Percentiles rank a stretch among this genome's conserved stretches.
Conservation (phyloP, 352 stramenopile species). For the Globisporangium spiculum region DNA sequence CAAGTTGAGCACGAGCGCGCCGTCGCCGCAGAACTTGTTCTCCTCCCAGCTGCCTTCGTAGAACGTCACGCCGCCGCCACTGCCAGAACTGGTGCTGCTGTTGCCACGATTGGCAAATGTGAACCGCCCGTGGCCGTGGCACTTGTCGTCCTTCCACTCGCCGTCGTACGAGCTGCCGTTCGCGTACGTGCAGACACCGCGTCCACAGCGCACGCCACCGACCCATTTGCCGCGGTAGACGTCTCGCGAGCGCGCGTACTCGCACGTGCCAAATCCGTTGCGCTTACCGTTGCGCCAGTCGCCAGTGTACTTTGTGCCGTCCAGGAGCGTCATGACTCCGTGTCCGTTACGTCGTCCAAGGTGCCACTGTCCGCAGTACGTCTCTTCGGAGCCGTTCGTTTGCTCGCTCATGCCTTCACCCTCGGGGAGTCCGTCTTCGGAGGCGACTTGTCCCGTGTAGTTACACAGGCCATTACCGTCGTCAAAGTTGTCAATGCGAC, state of each 20-base stretch:
- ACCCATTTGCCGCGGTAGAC: conserved; percentile 88
- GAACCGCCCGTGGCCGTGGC: conserved; percentile 76
- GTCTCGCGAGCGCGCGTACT: conserved; percentile 51
- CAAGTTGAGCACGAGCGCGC: conserved; percentile 54
- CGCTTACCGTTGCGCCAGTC: conserved; percentile 83
- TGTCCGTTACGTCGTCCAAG: conserved; percentile 48
- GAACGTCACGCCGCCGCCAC: conserved; percentile 53
- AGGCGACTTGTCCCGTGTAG: conserved; percentile 43
- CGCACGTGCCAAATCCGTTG: conserved; percentile 78
- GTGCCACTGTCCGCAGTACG: conserved; percentile 51
- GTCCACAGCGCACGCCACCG: conserved; percentile 61
- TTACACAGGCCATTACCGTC: conserved; percentile 44
- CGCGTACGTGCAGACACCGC: conserved; percentile 51
- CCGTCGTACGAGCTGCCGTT: conserved; percentile 77
- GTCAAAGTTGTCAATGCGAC: conserved; percentile 46
- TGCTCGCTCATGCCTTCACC: conserved; percentile 54
- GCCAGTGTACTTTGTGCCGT: conserved; percentile 82
- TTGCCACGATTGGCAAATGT: conserved; percentile 31
- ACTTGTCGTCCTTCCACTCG: conserved; percentile 75
- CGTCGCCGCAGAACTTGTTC: conserved; percentile 71
- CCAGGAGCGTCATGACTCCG: conserved; percentile 43
- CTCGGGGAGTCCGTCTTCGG: conserved; percentile 38
- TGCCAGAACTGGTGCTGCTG: neutral
- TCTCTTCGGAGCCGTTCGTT: conserved; percentile 25
- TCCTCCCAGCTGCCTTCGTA: conserved; percentile 83